phyloP scores from a whole-genome alignment of 129 eudicot genomes.

The Heracleum sosnowskyi region DNA sequence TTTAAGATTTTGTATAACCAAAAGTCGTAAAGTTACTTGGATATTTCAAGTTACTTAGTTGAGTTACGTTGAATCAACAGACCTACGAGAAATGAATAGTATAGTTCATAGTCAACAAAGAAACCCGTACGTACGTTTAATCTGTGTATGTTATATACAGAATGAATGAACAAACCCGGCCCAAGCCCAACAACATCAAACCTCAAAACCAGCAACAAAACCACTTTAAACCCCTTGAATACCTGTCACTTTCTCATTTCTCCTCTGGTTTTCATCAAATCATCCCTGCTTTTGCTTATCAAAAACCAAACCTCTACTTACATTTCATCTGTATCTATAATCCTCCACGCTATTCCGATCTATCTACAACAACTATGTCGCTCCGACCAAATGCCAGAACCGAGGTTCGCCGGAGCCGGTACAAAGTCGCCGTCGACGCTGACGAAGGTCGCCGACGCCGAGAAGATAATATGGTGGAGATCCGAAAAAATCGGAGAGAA shows the following conservation, averaged over 20 bases:
- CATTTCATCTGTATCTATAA: background rate
- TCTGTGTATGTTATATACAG: too few species aligned
- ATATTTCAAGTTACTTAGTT: too few species aligned
- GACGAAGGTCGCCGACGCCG: slow-evolving; percentile 77
- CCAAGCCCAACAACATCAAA: background rate
- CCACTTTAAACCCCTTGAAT: background rate
- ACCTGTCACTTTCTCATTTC: background rate
- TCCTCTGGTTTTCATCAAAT: background rate
- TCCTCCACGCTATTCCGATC: background rate
- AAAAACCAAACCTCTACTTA: background rate
- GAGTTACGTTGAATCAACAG: too few species aligned
- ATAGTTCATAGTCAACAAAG: too few species aligned
- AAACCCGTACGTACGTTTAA: too few species aligned
- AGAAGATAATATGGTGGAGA: slow-evolving; percentile 87
- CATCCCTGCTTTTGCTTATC: background rate
- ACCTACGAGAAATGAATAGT: too few species aligned
- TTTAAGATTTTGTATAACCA: too few species aligned
- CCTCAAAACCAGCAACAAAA: background rate
- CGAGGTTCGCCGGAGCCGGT: slow-evolving; percentile 78
- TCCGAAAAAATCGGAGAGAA: slow-evolving; percentile 73
- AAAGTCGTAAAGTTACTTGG: too few species aligned
- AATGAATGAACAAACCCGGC: background rate
- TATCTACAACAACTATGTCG: slow-evolving; percentile 57
- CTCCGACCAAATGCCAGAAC: slow-evolving; percentile 58
- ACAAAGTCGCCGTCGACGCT: slow-evolving; percentile 82